phyloP scores from a whole-genome alignment of 352 stramenopile species.

The Phytophthora constricta region DNA sequence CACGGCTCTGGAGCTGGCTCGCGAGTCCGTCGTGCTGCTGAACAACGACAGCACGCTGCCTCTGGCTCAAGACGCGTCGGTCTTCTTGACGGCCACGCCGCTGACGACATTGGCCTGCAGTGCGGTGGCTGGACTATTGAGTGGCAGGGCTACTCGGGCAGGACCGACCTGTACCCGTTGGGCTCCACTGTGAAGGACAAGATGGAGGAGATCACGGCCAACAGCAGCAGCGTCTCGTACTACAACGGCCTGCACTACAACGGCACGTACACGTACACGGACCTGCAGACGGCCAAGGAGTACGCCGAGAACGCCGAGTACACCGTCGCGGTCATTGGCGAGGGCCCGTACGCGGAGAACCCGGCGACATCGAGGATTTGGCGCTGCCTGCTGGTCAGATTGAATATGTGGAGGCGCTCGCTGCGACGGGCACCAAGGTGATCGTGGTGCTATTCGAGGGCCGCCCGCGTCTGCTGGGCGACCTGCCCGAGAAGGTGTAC shows the following conservation, averaged over 20 bases:
- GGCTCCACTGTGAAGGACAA: constrained; percentile 49
- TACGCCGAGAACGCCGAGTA: constrained; percentile 17
- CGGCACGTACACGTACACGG: constrained; percentile 42
- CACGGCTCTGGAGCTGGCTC: constrained; percentile 54
- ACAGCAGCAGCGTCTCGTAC: constrained; percentile 27
- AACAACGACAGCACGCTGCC: constrained; percentile 23
- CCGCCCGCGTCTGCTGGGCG: constrained; percentile 62
- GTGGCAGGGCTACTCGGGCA: constrained; percentile 74
- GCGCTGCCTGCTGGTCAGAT: constrained; percentile 38
- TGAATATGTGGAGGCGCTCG: constrained; percentile 64
- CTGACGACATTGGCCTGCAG: constrained; percentile 59
- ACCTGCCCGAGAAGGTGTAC: constrained; percentile 45
- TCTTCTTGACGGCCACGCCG: constrained; percentile 39
- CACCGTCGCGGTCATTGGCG: constrained; percentile 37
- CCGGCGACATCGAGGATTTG: constrained; percentile 73
- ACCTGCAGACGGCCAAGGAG: constrained; percentile 15
- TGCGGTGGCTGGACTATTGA: constrained; percentile 77
- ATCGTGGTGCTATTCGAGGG: constrained; percentile 75
- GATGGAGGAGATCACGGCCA: constrained; percentile 27
- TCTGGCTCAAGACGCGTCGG: constrained; percentile 7
- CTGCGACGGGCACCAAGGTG: constrained; percentile 61
- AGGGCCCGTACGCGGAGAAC: constrained; percentile 57
- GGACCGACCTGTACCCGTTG: constrained; percentile 43
- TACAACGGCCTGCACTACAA: constrained; percentile 54
- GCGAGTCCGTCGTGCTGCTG: constrained; percentile 53